These are phyloP conservation scores for Capsella rubella DNA, from an alignment of 441 rosid genomes.

Conservation along the genomic window DNA sequence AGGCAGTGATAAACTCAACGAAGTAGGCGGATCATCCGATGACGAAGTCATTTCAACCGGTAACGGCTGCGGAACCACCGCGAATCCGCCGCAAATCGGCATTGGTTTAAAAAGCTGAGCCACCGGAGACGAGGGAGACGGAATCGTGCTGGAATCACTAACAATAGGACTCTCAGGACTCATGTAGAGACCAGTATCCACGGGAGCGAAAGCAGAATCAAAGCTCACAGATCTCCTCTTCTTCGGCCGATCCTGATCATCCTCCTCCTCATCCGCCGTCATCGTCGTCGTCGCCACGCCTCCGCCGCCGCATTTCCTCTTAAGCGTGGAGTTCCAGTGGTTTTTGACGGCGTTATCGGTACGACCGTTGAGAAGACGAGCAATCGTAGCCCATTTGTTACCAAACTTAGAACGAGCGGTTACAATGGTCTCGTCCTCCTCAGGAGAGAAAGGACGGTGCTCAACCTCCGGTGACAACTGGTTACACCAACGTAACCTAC, in stretches of 20 bases:
- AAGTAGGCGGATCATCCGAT: constrained; percentile 34
- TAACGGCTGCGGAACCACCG: constrained; percentile 10
- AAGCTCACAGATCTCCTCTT: constrained; percentile 55
- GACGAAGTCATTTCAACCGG: constrained; percentile 48
- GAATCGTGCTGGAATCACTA: constrained; percentile 58
- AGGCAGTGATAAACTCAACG: constrained; percentile 40
- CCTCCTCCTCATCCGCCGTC: background rate
- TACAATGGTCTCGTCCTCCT: constrained; percentile 64
- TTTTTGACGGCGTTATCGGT: constrained; percentile 80
- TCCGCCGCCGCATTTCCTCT: constrained; percentile 56
- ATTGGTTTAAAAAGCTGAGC: constrained; percentile 57
- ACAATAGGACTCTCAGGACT: constrained; percentile 59
- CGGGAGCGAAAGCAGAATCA: constrained; percentile 45
- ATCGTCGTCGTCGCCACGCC: background rate
- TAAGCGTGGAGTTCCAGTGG: constrained; percentile 80
- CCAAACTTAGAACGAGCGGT: constrained; percentile 68
- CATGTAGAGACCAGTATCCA: constrained; percentile 57
- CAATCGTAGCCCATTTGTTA: constrained; percentile 85
- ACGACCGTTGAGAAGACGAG: constrained; percentile 75
- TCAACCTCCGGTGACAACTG: constrained; percentile 75
- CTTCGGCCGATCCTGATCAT: constrained; percentile 42
- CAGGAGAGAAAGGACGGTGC: constrained; percentile 64
- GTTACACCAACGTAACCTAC: constrained; percentile 79
- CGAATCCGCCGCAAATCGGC: constrained; percentile 54
- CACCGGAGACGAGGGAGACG: constrained; percentile 49